Conservation (phyloP, 495 filamentous ascomycete species). For the Penicillium cinerascens region DNA sequence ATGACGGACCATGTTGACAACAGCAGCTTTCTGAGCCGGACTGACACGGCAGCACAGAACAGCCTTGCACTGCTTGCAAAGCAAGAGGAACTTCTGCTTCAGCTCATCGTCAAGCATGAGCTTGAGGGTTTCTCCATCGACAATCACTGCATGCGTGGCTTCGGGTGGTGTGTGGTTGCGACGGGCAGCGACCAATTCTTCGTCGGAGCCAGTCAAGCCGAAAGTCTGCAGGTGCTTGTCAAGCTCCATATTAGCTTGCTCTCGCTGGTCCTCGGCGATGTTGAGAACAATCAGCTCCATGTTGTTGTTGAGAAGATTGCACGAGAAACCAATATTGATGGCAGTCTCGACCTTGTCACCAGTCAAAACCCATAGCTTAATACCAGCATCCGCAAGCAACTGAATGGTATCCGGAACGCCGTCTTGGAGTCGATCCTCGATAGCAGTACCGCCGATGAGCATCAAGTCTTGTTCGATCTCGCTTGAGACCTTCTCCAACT, state of each 20-base stretch:
- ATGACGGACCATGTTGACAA: conserved; percentile 90
- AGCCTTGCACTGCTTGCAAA: conserved; percentile 97
- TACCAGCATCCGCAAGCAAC: conserved; percentile 86
- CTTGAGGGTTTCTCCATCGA: conserved; percentile 92
- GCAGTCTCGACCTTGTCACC: conserved; percentile 99
- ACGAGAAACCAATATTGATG: conserved; percentile 99
- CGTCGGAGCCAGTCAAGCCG: conserved; percentile 78
- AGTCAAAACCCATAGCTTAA: conserved; percentile 99
- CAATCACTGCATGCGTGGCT: conserved; percentile 91
- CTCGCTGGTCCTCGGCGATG: conserved; percentile 67
- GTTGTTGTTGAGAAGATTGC: conserved; percentile 93
- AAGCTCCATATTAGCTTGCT: conserved; percentile 63
- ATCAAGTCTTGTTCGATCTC: conserved; percentile 85
- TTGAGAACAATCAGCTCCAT: conserved; percentile 97
- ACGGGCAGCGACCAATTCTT: conserved; percentile 75
- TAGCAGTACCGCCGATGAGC: conserved; percentile 92
- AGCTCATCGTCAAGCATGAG: conserved; percentile 79
- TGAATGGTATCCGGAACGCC: conserved; percentile 97
- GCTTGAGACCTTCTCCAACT: conserved; percentile 85
- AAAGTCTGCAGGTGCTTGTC: conserved; percentile 71
- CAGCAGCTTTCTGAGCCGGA: conserved; percentile 95
- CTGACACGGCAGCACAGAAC: conserved; percentile 98
- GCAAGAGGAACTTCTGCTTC: conserved; percentile 85
- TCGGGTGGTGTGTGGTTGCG: conserved; percentile 78
- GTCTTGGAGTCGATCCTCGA: conserved; percentile 96